Base-by-base conservation (phyloP, 306 rosid genomes). In the Glycine latifolia region DNA sequence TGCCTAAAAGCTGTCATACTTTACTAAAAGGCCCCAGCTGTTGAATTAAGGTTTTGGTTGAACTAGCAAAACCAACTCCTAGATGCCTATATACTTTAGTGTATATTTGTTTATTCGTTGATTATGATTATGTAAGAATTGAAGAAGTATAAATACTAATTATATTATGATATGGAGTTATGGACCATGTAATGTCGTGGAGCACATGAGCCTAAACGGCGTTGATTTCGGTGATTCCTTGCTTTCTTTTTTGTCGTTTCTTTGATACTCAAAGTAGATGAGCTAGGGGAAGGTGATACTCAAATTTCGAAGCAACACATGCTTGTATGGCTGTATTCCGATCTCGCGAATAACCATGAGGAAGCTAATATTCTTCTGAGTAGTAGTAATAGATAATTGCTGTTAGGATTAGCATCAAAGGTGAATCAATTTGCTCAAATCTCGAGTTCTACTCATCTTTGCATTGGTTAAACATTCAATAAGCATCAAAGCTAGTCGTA, bases 171-270 rank as follows among this genome's bases (percentile, higher is more conserved):
- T 6, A 43, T 47, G 71, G 56, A 46, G 78, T 33, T 17, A 79
- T 79, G 81, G 65, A 77, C 52, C 73, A 75, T 80, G 87, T 88
- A 87, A 87, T 87, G 87, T 84, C 73, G 88, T 55, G 86, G 93
- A 79, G 92, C 97, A 84, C 99, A 86, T 84, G 74, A 90, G 93
- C 96, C 97, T 83, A 95, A 93, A 91, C 92, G 97, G 92, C 97
- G 99, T 89, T 86, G 95, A 88, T 91, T 88, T 87, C 94, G 99
- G 94, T 87, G 99, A 90, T 95, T 89, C 92, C 88, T 87, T 88
- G 82, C 88, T 90, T 92, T 90, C 88, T 79, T 76, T 88, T 92
- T 92, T 92, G 97, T 91, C 97, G 90, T 93, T 91, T 92, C 73
- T 20, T 58, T 56, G 91, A 84, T 88, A 86, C 97, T 94, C 94